A percentile compares a stretch with the other conserved stretches of the same genome.
Conservation (phyloP, 1,139 yeast genomes). For the Candida sanyaensis region DNA sequence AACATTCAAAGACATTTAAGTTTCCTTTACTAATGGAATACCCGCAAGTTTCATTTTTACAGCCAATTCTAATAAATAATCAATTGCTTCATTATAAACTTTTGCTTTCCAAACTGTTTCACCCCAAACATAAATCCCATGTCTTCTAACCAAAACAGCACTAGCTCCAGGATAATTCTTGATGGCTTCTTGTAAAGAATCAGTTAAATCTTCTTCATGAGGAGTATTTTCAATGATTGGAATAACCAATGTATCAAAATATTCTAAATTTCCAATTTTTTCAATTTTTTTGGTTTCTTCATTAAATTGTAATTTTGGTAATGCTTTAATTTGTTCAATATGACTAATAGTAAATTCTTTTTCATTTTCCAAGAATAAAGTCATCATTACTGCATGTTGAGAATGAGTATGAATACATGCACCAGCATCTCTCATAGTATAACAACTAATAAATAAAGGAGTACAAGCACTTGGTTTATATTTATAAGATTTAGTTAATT, state of each 20-base stretch:
- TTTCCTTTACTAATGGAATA: constrained; percentile 46
- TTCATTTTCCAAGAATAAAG: constrained; percentile 63
- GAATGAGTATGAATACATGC: constrained; percentile 97
- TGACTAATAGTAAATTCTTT: constrained; percentile 71
- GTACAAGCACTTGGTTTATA: constrained; percentile 93
- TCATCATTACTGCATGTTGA: constrained; percentile 80
- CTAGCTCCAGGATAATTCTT: constrained; percentile 70
- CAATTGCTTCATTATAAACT: constrained; percentile 89
- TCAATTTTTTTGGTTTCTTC: constrained; percentile 46
- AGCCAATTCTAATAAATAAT: constrained; percentile 82
- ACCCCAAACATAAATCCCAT: constrained; percentile 97
- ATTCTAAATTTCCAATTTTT: constrained; percentile 67
- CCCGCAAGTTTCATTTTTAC: constrained; percentile 73
- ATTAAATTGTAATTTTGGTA: constrained; percentile 53
- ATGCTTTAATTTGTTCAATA: constrained; percentile 91
- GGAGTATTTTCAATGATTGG: constrained; percentile 93
- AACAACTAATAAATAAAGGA: constrained; percentile 81
- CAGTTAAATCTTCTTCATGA: constrained; percentile 83
- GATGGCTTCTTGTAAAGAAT: constrained; percentile 63
- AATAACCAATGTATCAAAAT: constrained; percentile 72
- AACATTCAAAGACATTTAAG: not conserved
- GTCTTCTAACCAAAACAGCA: constrained; percentile 89
- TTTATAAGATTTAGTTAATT: constrained; percentile 41
- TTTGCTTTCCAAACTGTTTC: constrained; percentile 91
- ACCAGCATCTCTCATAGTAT: constrained; percentile 72